These are phyloP conservation scores for Dinochytrium kinnereticum DNA, from an alignment of 371 early-diverging fungal genomes.

Conservation along the genomic window DNA sequence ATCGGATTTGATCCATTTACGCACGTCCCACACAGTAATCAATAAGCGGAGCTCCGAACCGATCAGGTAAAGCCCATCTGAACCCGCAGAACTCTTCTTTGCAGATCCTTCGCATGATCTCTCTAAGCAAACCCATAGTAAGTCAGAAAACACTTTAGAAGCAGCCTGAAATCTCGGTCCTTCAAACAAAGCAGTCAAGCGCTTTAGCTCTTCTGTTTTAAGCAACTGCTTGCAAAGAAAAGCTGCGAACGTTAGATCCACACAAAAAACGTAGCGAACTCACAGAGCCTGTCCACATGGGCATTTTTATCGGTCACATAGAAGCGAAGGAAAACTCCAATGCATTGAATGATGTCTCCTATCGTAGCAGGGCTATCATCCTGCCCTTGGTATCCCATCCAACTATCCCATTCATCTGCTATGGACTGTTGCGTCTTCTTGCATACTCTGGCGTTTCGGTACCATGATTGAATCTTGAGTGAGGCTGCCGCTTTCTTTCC, in stretches of 20 bases:
- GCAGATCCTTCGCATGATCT: background rate
- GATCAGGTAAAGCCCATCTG: background rate
- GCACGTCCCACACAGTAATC: background rate
- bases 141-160: background rate
- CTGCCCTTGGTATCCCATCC: background rate
- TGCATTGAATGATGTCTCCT: background rate
- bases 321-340: background rate
- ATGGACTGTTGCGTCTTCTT: background rate
- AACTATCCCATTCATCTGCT: slow-evolving; percentile 1
- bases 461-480: background rate
- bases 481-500: background rate
- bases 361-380: background rate
- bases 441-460: background rate
- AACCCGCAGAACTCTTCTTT: background rate
- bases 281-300: background rate
- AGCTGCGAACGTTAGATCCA: background rate
- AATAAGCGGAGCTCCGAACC: background rate
- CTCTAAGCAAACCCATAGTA: slow-evolving; percentile 1
- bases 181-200: background rate
- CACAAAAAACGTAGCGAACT: background rate
- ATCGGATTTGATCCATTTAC: background rate
- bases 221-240: slow-evolving; percentile 3
- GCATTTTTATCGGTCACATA: background rate
- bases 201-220: background rate
- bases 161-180: background rate